Percentiles rank a stretch among this genome's conserved stretches.
Evolutionary conservation across 495 filamentous ascomycete species (phyloP).

Genomic region (Penicillium coprophilum): DNA sequence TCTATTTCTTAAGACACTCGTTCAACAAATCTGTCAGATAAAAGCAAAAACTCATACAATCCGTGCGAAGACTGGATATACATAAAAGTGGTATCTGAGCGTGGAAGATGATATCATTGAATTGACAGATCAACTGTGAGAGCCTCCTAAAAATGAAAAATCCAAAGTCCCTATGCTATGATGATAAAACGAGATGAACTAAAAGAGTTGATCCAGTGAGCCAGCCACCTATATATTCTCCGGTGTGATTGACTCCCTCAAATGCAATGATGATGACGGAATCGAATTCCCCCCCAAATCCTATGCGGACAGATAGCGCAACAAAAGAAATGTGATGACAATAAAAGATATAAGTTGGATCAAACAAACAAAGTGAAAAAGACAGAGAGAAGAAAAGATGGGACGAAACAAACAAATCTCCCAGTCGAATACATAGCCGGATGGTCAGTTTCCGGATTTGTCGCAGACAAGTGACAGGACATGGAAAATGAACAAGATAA

Average conservation of each 20-base stretch:
- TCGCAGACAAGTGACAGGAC: not conserved
- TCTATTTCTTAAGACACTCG: too few relatives aligned
- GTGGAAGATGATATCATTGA: conserved; percentile 1
- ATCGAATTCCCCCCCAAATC: conserved; percentile 13
- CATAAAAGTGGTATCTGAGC: not conserved
- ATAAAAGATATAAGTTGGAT: not conserved
- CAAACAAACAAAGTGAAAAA: not conserved
- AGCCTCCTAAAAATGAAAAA: conserved; percentile 6
- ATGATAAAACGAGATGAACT: conserved; percentile 13
- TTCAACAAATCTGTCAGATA: not conserved
- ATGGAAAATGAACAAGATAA: conserved; percentile 3
- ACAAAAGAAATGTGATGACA: conserved; percentile 10
- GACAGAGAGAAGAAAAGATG: not conserved
- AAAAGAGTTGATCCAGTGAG: conserved; percentile 23
- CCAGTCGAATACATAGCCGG: conserved; percentile 4
- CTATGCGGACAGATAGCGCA: conserved; percentile 12
- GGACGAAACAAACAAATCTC: not conserved
- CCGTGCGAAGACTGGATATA: not conserved
- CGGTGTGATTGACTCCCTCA: conserved; percentile 29
- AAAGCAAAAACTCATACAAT: not conserved
- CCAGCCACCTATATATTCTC: conserved; percentile 29
- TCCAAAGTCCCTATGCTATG: conserved; percentile 6
- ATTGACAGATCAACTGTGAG: conserved; percentile 15
- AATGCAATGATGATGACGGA: conserved; percentile 26
- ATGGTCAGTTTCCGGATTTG: not conserved